phyloP scores from a whole-genome alignment of 2,329 filamentous ascomycete genomes.

The Xylaria sp. region DNA sequence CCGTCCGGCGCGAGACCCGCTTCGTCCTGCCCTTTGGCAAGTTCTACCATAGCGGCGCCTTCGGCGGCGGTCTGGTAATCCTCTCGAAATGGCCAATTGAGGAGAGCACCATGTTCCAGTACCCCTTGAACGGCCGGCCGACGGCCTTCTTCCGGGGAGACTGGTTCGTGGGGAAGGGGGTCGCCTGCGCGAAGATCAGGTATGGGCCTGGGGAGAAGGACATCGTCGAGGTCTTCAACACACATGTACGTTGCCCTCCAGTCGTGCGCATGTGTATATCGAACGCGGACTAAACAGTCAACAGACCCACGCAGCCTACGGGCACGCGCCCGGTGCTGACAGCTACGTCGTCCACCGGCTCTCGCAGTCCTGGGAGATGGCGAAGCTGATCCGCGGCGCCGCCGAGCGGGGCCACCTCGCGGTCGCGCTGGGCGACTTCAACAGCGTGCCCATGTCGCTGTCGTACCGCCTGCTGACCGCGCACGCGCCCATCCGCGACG shows the following conservation, averaged over 20 bases:
- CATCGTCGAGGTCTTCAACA: conserved; percentile 87
- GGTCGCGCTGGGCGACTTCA: conserved; percentile 89
- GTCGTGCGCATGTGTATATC: not conserved
- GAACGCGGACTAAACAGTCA: not conserved
- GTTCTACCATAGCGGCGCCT: conserved; percentile 88
- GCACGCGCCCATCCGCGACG: conserved; percentile 76
- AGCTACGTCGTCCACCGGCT: conserved; percentile 89
- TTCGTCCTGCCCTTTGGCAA: conserved; percentile 85
- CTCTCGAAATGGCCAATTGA: conserved; percentile 91
- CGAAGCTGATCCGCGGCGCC: conserved; percentile 83
- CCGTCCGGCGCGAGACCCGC: conserved; percentile 73
- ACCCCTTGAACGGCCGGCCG: conserved; percentile 90
- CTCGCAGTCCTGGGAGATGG: conserved; percentile 92
- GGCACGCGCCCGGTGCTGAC: conserved; percentile 70
- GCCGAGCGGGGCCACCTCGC: conserved; percentile 81
- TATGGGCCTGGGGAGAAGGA: conserved; percentile 67
- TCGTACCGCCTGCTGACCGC: conserved; percentile 81
- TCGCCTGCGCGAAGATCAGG: conserved; percentile 80
- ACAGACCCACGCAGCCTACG: conserved; percentile 80
- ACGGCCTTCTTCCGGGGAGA: conserved; percentile 94
- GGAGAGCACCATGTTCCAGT: conserved; percentile 82
- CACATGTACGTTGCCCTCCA: conserved; percentile 60
- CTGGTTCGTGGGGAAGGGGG: conserved; percentile 95
- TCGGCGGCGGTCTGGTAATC: conserved; percentile 87
- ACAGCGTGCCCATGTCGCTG: conserved; percentile 88